phyloP scores from a whole-genome alignment of 2,329 filamentous ascomycete genomes.

The Rugonectria rugulosa region DNA sequence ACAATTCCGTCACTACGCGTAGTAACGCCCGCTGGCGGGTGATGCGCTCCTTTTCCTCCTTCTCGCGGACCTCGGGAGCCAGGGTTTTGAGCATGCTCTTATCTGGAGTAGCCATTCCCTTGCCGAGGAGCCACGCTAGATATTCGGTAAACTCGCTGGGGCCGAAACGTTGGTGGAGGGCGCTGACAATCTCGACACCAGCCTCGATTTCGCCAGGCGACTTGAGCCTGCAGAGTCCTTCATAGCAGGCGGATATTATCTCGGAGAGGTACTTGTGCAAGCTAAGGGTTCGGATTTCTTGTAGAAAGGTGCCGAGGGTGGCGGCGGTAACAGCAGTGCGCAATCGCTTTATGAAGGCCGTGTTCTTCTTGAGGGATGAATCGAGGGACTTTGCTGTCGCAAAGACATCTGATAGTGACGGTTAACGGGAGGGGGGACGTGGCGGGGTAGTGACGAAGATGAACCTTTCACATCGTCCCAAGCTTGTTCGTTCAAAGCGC shows the following conservation, averaged over 20 bases:
- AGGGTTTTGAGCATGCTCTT: slow-evolving; percentile 82
- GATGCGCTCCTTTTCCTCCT: slow-evolving; percentile 94
- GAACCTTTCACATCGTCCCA: slow-evolving; percentile 90
- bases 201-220: slow-evolving; percentile 90
- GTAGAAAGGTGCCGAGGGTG: slow-evolving; percentile 82
- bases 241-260: slow-evolving; percentile 94
- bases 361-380: slow-evolving; percentile 97
- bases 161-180: slow-evolving; percentile 94
- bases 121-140: slow-evolving; percentile 90
- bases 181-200: slow-evolving; percentile 90
- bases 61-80: slow-evolving; percentile 82
- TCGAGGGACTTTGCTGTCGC: slow-evolving; percentile 81
- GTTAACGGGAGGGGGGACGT: slow-evolving; percentile 29
- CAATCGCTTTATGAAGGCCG: slow-evolving; percentile 94
- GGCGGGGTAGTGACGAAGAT: slow-evolving; percentile 28
- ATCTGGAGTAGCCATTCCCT: slow-evolving; percentile 90
- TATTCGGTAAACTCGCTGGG: slow-evolving; percentile 89
- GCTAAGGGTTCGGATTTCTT: slow-evolving; percentile 89
- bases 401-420: slow-evolving; percentile 70
- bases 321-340: slow-evolving; percentile 86
- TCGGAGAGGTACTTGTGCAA: slow-evolving; percentile 97
- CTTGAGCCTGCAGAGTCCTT: slow-evolving; percentile 92
- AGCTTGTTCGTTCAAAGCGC: slow-evolving; percentile 83
- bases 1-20: slow-evolving; percentile 91
- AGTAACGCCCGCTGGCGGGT: slow-evolving; percentile 85